Evolutionary conservation across 192 early-diverging fungal genomes (phyloP).

Genomic region (Bifiguratus adelaidae): DNA sequence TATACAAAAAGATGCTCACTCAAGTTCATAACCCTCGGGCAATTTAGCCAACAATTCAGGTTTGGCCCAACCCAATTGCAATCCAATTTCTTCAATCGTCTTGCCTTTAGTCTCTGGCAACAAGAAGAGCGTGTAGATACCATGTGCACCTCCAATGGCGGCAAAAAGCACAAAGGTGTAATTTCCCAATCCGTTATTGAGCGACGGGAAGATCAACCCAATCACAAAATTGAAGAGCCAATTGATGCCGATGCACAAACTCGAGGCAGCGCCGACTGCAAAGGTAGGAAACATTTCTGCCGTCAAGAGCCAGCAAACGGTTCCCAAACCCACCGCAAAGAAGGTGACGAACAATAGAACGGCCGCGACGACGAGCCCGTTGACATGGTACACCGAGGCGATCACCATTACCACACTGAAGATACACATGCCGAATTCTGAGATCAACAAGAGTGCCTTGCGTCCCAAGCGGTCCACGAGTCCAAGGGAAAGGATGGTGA

Average conservation of each 20-base stretch:
- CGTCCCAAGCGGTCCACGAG: constrained; percentile 56
- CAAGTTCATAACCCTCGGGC: no score
- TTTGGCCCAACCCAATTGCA: constrained; percentile 13
- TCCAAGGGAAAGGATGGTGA: constrained; percentile 41
- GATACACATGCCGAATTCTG: constrained; percentile 49
- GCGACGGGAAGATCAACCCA: constrained; percentile 39
- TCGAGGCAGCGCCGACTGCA: constrained; percentile 36
- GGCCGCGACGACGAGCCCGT: constrained; percentile 16
- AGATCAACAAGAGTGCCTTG: constrained; percentile 43
- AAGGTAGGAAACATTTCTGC: constrained; percentile 44
- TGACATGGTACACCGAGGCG: constrained; percentile 5
- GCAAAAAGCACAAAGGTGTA: constrained; percentile 44
- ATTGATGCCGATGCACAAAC: constrained; percentile 37
- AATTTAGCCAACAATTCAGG: no score
- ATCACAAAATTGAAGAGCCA: constrained; percentile 37
- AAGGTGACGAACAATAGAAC: constrained; percentile 41
- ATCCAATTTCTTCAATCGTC: constrained; percentile 47
- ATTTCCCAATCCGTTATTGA: constrained; percentile 26
- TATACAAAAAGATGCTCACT: no score
- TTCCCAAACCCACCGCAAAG: constrained; percentile 47
- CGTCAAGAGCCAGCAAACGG: constrained; percentile 45
- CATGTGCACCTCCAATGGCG: constrained; percentile 21
- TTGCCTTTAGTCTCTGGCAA: constrained; percentile 49
- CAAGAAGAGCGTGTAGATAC: constrained; percentile 23
- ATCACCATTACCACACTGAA: constrained; percentile 38